A percentile compares a stretch with the other conserved stretches of the same genome.
Conservation (phyloP, 1,284 basidiomycete genomes). For the Naganishia liquefaciens region DNA sequence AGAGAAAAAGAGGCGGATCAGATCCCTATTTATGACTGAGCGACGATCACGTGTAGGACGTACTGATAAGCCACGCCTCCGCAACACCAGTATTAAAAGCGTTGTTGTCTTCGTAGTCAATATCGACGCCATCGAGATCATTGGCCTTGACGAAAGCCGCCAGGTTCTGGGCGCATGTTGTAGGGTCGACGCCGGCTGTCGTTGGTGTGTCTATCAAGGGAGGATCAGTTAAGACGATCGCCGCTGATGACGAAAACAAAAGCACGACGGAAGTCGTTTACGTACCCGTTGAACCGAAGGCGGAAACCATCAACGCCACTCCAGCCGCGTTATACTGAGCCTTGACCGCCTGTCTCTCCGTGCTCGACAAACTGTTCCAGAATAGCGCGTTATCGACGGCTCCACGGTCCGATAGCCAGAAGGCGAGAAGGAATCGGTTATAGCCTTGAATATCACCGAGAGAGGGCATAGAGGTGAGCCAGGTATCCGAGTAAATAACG, state of each 20-base stretch:
- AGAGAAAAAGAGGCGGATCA: neutral
- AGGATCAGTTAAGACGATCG: neutral
- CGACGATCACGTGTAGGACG: neutral
- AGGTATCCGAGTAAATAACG: constrained; percentile 35
- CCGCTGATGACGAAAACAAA: neutral
- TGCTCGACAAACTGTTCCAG: constrained; percentile 44
- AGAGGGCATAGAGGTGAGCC: constrained; percentile 41
- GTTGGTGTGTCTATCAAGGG: constrained; percentile 49
- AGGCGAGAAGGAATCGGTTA: constrained; percentile 57
- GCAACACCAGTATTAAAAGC: constrained; percentile 46
- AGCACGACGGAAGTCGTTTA: neutral
- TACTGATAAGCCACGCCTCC: constrained; percentile 47
- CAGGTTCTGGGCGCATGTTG: constrained; percentile 45
- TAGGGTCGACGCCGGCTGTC: constrained; percentile 49
- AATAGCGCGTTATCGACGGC: constrained; percentile 42
- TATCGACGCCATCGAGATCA: constrained; percentile 58
- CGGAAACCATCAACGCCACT: constrained; percentile 56
- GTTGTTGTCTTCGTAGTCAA: constrained; percentile 55
- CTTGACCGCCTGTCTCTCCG: constrained; percentile 44
- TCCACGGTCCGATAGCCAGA: constrained; percentile 53
- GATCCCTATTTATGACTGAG: neutral
- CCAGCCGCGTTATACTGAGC: constrained; percentile 54
- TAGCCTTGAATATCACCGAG: constrained; percentile 41
- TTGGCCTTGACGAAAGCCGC: constrained; percentile 54
- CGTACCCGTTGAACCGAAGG: constrained; percentile 54